Conservation (phyloP, 1,284 basidiomycete genomes). For the Sphagnurus paluster region DNA sequence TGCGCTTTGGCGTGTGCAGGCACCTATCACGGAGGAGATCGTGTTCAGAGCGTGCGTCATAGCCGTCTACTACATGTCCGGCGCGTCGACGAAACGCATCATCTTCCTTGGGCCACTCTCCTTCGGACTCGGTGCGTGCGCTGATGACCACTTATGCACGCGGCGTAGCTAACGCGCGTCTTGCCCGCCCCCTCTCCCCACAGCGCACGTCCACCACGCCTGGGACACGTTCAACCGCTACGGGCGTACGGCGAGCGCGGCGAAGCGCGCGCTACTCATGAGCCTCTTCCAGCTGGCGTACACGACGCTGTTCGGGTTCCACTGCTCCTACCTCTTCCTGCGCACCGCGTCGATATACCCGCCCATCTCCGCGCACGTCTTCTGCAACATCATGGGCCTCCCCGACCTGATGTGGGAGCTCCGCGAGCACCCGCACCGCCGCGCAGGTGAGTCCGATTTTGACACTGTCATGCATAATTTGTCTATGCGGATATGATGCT, state of each 20-base stretch:
- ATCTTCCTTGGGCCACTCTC: slow-evolving; percentile 83
- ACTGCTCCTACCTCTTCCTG: slow-evolving; percentile 84
- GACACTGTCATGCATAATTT: neutral
- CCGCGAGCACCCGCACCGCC: slow-evolving; percentile 26
- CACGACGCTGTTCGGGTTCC: slow-evolving; percentile 92
- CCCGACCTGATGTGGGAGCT: slow-evolving; percentile 48
- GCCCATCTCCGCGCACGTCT: slow-evolving; percentile 77
- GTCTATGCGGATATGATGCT: neutral
- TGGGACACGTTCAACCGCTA: slow-evolving; percentile 79
- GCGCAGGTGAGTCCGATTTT: slow-evolving; percentile 29
- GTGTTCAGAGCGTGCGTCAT: slow-evolving; percentile 90
- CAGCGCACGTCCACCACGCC: slow-evolving; percentile 92
- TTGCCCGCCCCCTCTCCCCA: neutral
- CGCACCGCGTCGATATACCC: slow-evolving; percentile 69
- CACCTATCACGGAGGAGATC: slow-evolving; percentile 90
- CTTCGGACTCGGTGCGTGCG: slow-evolving; percentile 79
- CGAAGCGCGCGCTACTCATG: slow-evolving; percentile 57
- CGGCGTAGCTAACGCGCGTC: neutral
- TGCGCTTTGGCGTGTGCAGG: slow-evolving; percentile 49
- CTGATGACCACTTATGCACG: neutral
- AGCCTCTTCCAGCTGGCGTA: slow-evolving; percentile 82
- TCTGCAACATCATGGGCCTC: slow-evolving; percentile 96
- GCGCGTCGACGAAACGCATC: slow-evolving; percentile 55
- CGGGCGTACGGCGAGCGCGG: slow-evolving; percentile 63
- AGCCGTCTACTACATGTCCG: slow-evolving; percentile 68